phyloP scores from a whole-genome alignment of 148 eudicot genomes.

The Heliamphora exappendiculata region DNA sequence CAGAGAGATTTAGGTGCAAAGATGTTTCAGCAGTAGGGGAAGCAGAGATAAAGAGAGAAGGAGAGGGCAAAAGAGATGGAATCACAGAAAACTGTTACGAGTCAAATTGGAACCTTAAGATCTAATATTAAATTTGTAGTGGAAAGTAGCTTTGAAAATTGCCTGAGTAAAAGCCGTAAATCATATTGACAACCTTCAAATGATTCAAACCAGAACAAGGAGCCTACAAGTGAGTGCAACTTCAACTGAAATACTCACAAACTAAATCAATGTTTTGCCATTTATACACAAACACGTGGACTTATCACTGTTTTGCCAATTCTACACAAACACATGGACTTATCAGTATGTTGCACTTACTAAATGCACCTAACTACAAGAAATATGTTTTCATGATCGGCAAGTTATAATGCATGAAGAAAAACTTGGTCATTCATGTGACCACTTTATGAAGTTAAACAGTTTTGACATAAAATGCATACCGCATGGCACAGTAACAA shows the following conservation, averaged over 20 bases:
- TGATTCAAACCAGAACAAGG: neutral
- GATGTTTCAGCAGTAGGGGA: too few relatives aligned
- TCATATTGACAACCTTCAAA: neutral
- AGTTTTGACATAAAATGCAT: slow-evolving; percentile 4
- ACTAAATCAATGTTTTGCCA: neutral
- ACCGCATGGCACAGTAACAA: too few relatives aligned
- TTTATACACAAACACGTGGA: neutral
- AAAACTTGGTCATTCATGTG: neutral
- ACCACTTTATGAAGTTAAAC: slow-evolving; percentile 2
- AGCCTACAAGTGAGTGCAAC: neutral
- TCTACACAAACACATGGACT: neutral
- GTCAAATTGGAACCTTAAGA: too few relatives aligned
- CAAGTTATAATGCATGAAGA: neutral
- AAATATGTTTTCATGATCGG: neutral
- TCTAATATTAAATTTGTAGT: too few relatives aligned
- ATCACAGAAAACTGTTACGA: too few relatives aligned
- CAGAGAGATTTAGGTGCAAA: too few relatives aligned
- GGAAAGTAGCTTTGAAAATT: neutral
- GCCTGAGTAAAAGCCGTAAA: neutral
- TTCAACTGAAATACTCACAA: neutral
- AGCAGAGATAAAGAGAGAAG: too few relatives aligned
- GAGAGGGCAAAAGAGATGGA: too few relatives aligned
- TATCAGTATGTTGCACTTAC: neutral
- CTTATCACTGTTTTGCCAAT: neutral
- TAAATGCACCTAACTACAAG: neutral